Evolutionary conservation across 139 green algal genomes (phyloP).

Genomic region (Chlamydomonas asymmetrica): DNA sequence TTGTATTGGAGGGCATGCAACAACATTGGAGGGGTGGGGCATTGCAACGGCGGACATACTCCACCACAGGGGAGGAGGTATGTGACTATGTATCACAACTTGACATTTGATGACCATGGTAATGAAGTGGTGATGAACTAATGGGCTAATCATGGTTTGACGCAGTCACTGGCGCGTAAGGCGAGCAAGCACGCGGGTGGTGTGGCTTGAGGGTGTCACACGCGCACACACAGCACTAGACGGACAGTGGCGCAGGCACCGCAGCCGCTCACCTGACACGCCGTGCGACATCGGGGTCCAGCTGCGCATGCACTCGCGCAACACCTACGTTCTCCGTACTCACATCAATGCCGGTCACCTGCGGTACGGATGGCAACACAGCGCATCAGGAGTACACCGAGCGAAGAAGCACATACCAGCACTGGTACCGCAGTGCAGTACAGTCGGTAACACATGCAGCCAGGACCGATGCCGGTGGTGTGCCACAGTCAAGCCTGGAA

Average conservation of each 20-base stretch:
- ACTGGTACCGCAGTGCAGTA: background rate
- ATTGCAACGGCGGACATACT: background rate
- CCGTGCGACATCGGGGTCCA: conserved; percentile 39
- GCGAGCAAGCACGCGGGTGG: background rate
- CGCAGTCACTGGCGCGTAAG: background rate
- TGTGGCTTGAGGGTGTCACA: background rate
- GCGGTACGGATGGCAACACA: background rate
- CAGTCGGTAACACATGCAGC: background rate
- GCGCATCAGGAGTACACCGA: too few relatives aligned
- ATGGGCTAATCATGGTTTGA: too few relatives aligned
- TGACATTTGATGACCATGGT: too few relatives aligned
- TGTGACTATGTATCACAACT: too few relatives aligned
- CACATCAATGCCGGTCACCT: conserved; percentile 65
- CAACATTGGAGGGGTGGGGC: background rate
- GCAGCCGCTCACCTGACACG: conserved; percentile 37
- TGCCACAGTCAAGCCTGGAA: background rate
- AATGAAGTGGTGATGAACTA: too few relatives aligned
- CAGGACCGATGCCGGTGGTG: background rate
- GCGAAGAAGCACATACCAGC: too few relatives aligned
- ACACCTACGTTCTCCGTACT: conserved; percentile 52
- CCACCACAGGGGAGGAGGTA: too few relatives aligned
- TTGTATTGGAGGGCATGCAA: background rate
- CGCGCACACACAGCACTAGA: background rate
- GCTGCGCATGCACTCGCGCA: conserved; percentile 47
- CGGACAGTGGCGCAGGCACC: too few relatives aligned